These are phyloP conservation scores for Ilex paraguariensis DNA, from an alignment of 305 asterid genomes.

Conservation along the genomic window DNA sequence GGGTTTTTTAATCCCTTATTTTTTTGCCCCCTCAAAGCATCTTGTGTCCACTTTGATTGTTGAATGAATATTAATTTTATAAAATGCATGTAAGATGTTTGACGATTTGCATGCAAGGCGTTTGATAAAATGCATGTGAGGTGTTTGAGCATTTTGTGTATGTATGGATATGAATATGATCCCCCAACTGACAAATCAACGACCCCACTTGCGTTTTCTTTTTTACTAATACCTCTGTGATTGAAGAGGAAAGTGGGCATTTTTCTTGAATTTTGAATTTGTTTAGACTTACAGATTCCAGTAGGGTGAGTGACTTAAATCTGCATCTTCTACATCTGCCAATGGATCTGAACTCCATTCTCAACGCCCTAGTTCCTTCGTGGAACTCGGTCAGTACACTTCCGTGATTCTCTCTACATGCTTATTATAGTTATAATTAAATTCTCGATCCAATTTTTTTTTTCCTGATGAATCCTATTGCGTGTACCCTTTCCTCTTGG, in stretches of 20 bases:
- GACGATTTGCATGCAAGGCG: too few species aligned
- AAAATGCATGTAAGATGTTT: background rate
- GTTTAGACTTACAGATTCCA: background rate
- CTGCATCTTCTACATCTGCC: background rate
- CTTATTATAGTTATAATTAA: background rate
- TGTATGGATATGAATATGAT: too few species aligned
- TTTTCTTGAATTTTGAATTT: background rate
- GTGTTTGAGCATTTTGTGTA: too few species aligned
- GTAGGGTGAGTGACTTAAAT: background rate
- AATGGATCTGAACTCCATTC: slow-evolving; percentile 55
- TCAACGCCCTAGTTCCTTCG: slow-evolving; percentile 50
- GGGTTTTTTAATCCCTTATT: too few species aligned
- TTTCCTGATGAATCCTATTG: background rate
- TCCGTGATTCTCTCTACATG: background rate
- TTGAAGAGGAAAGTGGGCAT: background rate
- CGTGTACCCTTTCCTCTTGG: background rate
- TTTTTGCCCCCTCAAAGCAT: too few species aligned
- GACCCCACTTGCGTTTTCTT: too few species aligned
- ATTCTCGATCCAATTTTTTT: background rate
- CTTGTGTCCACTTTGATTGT: too few species aligned
- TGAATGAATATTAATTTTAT: too few species aligned
- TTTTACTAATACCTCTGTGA: too few species aligned
- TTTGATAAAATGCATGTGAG: too few species aligned
- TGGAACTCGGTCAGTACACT: slow-evolving; percentile 61
- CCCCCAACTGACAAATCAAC: too few species aligned